Evolutionary conservation across 768 basidiomycete species (phyloP).

Genomic region (Glaciozyma antarctica): DNA sequence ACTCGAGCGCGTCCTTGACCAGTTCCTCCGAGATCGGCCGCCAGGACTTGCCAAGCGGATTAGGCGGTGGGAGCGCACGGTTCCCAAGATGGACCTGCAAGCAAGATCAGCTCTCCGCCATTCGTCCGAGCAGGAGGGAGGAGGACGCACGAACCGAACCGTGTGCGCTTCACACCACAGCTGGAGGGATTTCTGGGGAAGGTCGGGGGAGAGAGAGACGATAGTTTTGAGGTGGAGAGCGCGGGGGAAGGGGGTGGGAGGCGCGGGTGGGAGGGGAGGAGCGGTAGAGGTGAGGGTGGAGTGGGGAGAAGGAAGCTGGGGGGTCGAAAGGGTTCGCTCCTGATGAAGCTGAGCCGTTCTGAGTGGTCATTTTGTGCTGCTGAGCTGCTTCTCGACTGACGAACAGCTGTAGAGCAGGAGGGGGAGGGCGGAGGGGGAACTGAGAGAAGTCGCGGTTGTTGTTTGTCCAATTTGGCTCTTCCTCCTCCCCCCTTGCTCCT

Average conservation of each 20-base stretch:
- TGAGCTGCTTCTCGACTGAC: too few species aligned
- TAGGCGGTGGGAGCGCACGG: neutral
- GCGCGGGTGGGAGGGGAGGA: neutral
- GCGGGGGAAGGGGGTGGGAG: neutral
- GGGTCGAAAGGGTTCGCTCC: neutral
- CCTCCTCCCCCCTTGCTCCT: too few species aligned
- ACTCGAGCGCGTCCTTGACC: slow-evolving; percentile 1
- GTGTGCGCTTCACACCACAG: neutral
- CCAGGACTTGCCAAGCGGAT: neutral
- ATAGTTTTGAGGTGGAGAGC: neutral
- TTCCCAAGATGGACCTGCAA: neutral
- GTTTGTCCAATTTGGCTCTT: too few species aligned
- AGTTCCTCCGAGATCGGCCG: neutral
- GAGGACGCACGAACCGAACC: neutral
- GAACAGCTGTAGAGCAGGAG: too few species aligned
- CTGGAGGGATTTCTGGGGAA: neutral
- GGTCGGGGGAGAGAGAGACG: neutral
- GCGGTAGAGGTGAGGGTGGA: neutral
- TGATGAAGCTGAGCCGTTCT: too few species aligned
- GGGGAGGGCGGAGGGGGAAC: too few species aligned
- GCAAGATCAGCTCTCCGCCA: neutral
- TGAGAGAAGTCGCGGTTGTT: too few species aligned
- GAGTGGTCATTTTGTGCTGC: too few species aligned
- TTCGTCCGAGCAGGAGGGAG: neutral
- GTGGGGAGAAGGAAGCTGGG: neutral